phyloP scores from a whole-genome alignment of 108 stramenopile species.

The Parmales sp. region DNA sequence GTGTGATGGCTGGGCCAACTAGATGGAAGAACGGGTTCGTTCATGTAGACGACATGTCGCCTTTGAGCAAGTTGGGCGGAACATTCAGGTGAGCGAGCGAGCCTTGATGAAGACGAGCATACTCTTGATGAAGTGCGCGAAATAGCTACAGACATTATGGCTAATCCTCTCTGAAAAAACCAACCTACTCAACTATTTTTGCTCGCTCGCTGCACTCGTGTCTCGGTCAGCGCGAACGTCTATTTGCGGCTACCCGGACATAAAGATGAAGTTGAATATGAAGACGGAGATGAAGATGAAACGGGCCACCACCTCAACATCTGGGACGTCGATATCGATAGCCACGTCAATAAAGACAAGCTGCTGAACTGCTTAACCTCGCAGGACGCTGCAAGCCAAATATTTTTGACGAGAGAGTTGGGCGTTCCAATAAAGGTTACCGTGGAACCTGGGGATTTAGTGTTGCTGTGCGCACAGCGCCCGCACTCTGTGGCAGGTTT shows the following conservation, averaged over 20 bases:
- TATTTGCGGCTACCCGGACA: conserved; percentile 68
- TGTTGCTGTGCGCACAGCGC: conserved; percentile 62
- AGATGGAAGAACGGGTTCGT: conserved; percentile 77
- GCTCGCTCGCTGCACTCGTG: too few relatives aligned
- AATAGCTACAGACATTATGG: too few relatives aligned
- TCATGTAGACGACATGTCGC: conserved; percentile 83
- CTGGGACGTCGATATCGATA: too few relatives aligned
- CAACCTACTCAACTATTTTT: too few relatives aligned
- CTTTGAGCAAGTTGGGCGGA: conserved; percentile 44
- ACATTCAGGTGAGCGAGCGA: too few relatives aligned
- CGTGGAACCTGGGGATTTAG: conserved; percentile 60
- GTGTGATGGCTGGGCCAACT: conserved; percentile 83
- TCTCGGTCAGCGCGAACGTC: conserved; percentile 84
- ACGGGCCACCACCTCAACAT: neutral
- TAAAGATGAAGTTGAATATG: neutral
- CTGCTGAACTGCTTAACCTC: conserved; percentile 54
- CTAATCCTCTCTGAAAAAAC: too few relatives aligned
- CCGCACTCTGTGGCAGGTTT: conserved; percentile 77
- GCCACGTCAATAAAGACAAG: conserved; percentile 52
- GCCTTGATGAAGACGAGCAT: too few relatives aligned
- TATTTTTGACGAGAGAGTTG: conserved; percentile 39
- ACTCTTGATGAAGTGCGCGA: too few relatives aligned
- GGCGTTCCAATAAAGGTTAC: conserved; percentile 45
- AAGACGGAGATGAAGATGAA: neutral
- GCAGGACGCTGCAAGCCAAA: conserved; percentile 61